These are phyloP conservation scores for Dimargaris cristalligena DNA, from an alignment of 192 early-diverging fungal genomes.

Conservation along the genomic window DNA sequence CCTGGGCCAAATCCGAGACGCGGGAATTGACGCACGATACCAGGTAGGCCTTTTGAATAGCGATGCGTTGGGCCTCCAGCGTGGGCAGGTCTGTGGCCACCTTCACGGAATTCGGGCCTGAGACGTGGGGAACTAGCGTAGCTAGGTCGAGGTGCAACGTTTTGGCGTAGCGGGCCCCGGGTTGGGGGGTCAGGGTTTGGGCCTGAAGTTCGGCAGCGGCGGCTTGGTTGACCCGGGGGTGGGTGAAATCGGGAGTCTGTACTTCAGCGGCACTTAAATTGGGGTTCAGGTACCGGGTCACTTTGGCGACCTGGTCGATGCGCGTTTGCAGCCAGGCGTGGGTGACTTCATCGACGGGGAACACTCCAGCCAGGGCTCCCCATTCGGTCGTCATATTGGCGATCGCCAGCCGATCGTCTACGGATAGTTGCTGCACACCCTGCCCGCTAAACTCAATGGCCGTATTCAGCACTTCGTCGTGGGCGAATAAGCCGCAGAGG, in stretches of 20 bases:
- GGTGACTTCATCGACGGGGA: slow-evolving; percentile 75
- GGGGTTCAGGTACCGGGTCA: slow-evolving; percentile 32
- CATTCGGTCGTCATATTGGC: slow-evolving; percentile 99
- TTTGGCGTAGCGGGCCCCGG: slow-evolving; percentile 64
- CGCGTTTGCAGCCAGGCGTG: slow-evolving; percentile 55
- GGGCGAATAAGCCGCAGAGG: slow-evolving; percentile 78
- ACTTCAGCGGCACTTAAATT: slow-evolving; percentile 25
- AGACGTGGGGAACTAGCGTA: slow-evolving; percentile 73
- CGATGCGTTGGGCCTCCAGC: slow-evolving; percentile 53
- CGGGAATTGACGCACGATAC: slow-evolving; percentile 95
- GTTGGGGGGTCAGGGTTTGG: slow-evolving; percentile 29
- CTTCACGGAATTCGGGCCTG: slow-evolving; percentile 96
- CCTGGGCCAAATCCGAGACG: slow-evolving; percentile 70
- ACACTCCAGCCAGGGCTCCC: slow-evolving; percentile 94
- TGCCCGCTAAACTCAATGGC: slow-evolving; percentile 89
- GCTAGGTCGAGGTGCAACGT: slow-evolving; percentile 72
- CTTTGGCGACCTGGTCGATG: slow-evolving; percentile 26
- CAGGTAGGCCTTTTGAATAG: slow-evolving; percentile 92
- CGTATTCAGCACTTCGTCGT: slow-evolving; percentile 91
- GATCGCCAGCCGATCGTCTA: slow-evolving; percentile 89
- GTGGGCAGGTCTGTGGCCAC: slow-evolving; percentile 59
- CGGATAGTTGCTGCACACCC: slow-evolving; percentile 37
- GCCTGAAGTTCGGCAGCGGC: slow-evolving; percentile 23
- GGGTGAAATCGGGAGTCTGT: slow-evolving; percentile 16
- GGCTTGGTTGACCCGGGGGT: slow-evolving; percentile 38